Evolutionary conservation across 2,329 filamentous ascomycete genomes (phyloP), one percentile per base, ranked within the genome.

Genomic region (Fusarium nurragi): DNA sequence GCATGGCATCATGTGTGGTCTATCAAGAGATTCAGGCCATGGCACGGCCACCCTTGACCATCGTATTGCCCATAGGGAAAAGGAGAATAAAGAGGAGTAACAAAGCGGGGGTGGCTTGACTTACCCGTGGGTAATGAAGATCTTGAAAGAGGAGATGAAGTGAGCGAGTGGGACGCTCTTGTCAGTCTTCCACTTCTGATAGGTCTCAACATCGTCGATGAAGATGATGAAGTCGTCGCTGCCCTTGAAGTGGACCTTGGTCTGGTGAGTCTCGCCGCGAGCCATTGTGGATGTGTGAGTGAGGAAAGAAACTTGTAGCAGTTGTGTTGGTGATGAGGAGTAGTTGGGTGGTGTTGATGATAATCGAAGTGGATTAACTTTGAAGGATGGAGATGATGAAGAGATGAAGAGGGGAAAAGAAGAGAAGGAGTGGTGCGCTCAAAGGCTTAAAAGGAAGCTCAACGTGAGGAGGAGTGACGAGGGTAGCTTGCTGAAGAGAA

Each of bases 101-200:
- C 21, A 41, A 51, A 54, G 51, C 44, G 54, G 70, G 50, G 58
- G 67, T 47, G 44, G 82, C 91, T 81, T 57, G 38, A 43, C 56
- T 68, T 85, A 97, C 94, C 90, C 91, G 83, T 96, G 91, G 32
- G 93, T 97, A 39, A 90, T 82, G 74, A 97, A 97, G 74, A 99
- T 84, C 84, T 97, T 92, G 84, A 92, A 98, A 9, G 90, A 85
- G 57, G 89, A 92, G 54, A 98, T 86, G 54, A 99, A 94, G 73
- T 97, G 89, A 2, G 91, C 86, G 44, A 98, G 81, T 34, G 95
- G 91, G 26, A 95, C 82, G 26, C 86, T 89, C 75, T 87, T 88
- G 82, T 98, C 94, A 6, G 76, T 81, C 83, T 89, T 88, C 94
- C 94, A 98, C 78, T 94, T 89, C 78, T 91, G 83, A 73, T 92